These are phyloP conservation scores for Microbotryomycetes sp. DNA, from an alignment of 1,284 basidiomycete genomes.

Conservation along the genomic window DNA sequence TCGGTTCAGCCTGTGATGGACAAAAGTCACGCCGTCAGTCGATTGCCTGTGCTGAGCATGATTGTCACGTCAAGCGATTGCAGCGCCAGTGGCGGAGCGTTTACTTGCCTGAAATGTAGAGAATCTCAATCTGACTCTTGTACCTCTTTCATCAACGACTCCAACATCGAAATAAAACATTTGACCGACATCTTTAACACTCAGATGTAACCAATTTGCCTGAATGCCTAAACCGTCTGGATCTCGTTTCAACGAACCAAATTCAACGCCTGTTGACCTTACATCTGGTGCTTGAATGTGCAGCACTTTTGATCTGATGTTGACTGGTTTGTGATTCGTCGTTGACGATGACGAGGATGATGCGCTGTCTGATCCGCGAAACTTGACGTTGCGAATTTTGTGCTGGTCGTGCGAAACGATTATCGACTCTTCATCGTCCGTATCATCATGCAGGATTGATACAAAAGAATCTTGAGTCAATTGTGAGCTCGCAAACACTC, in stretches of 20 bases:
- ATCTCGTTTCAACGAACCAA: neutral
- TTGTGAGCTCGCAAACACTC: neutral
- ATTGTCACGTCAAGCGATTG: no score
- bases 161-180: constrained; percentile 22
- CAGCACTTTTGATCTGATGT: constrained; percentile 8
- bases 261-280: constrained; percentile 14
- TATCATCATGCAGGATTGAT: constrained; percentile 17
- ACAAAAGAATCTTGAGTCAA: constrained; percentile 19
- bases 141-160: constrained; percentile 4
- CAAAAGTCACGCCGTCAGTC: neutral
- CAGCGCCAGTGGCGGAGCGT: no score
- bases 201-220: constrained; percentile 10
- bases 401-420: constrained; percentile 6
- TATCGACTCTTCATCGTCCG: constrained; percentile 3
- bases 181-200: constrained; percentile 23
- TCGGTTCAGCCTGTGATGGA: neutral
- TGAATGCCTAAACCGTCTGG: constrained; percentile 13
- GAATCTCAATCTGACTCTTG: constrained; percentile 1
- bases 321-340: neutral
- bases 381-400: neutral
- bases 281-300: constrained; percentile 26
- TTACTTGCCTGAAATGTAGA: constrained; percentile 25
- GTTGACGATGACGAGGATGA: no score
- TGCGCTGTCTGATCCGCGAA: neutral
- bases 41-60: no score